Base-by-base conservation (phyloP, 208 protist species). In the Crithidia thermophila region DNA sequence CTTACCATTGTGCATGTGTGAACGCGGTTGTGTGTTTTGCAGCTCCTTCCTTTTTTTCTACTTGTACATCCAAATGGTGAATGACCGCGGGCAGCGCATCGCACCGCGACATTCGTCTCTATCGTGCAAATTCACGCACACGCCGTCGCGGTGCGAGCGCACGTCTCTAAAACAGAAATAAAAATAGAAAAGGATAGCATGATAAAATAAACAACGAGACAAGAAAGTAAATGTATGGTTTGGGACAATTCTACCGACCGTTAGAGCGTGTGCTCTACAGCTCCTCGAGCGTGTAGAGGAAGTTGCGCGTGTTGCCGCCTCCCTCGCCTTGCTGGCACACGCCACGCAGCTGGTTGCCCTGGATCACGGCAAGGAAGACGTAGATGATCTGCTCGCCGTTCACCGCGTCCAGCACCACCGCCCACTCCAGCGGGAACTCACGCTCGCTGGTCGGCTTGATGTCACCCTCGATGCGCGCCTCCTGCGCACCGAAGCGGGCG, bases 341-440 rank as follows among this genome's bases (percentile, higher is more conserved):
- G 20, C 90, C 90, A 18, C 86, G 87, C 42, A 96, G 72, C 40
- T 90, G 84, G 75, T 96, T 92, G 34, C 90, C 90, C 57, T 96
- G 91, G 34, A 96, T 72, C 60, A 88, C 84, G 5, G 77, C 91
- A 30, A 90, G 67, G 72, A 96, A 96, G 20, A 91, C 74, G 61
- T 88, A 96, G 53, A 92, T 90, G 43, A 81, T 61, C 36, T 87
- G 81, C 62, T 91, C 83, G 1, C 77, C 86, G 47, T 76, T 77
- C 20, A 58, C 49, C 18, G 70, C 70, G 39, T 84, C 75, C 6
- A 96, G 70, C 34, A 87, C 75, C 14, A 91, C 83, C 34, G 77
- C 86, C 86, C 88, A 96, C 75, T 96, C 91, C 80, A 96, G 90
- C 21, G 91, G 85, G 70, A 89, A 93, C 42, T 96, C 88, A 16